Evolutionary conservation across 345 rosid genomes (phyloP), one percentile per base, ranked within the genome.

Genomic region (Eucalyptus tenuipes): DNA sequence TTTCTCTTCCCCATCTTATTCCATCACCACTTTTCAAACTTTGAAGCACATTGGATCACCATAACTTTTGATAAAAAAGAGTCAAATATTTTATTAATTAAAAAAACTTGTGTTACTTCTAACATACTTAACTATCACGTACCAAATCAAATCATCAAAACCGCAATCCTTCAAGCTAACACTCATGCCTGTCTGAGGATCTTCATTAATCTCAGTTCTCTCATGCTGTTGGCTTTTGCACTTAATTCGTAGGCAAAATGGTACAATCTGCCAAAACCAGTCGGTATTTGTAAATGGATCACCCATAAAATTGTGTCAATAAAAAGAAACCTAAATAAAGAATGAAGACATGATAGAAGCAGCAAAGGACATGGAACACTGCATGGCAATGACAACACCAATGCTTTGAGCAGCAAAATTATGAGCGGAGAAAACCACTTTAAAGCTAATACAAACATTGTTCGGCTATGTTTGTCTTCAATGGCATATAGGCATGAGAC

Each of bases 111-210:
- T 53, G 20, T 42, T 87, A 18, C n/a, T 50, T 52, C 66, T 49
- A 66, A n/a, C 40, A 25, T 59, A 88, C 57, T 49, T 22, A 24
- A n/a, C 14, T n/a, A 4, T 87, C 27, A 29, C 92, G 16, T 93
- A 96, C 99, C 99, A 96, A 66, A 96, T 95, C n/a, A 93, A 87
- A 90, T 97, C 98, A 87, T 92, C 55, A 64, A 95, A 89, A 53
- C 68, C 40, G 55, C 92, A 88, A 84, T 91, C 92, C 81, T 49
- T 85, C 85, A 68, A 86, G 88, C 89, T 80, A 24, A 12, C 50
- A 81, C 92, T 86, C 89, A 89, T 85, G 88, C 91, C 84, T 68
- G 88, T 57, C 75, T 90, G 93, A 48, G 90, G 88, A 86, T 89
- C 89, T 90, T 45, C 61, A 89, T 90, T 87, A 47, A 81, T 88